Percentiles rank a stretch among this genome's conserved stretches.
Evolutionary conservation across 2,329 filamentous ascomycete species (phyloP).

Genomic region (Scedosporium aurantiacum): DNA sequence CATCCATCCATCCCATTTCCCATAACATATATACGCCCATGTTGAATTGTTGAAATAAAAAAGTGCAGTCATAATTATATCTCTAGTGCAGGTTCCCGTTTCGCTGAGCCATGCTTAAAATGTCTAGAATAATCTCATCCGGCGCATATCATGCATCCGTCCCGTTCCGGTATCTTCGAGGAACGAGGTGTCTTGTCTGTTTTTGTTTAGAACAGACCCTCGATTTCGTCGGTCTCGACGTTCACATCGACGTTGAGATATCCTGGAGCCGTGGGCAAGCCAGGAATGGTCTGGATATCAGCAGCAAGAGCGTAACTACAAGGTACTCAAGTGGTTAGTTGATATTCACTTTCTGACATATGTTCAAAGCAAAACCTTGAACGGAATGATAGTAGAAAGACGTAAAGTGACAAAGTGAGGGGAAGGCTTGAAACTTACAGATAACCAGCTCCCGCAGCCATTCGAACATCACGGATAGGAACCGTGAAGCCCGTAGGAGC

Average conservation of each 20-base stretch:
- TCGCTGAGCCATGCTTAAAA: neutral
- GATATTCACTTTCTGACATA: neutral
- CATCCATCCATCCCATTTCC: neutral
- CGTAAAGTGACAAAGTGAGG: conserved; percentile 1
- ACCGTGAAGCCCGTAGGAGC: conserved; percentile 90
- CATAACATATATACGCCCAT: neutral
- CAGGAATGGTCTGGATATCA: conserved; percentile 97
- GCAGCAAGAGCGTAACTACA: conserved; percentile 79
- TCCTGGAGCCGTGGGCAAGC: conserved; percentile 85
- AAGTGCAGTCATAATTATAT: neutral
- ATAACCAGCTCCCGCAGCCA: conserved; percentile 91
- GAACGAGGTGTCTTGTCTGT: no score
- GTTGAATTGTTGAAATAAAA: neutral
- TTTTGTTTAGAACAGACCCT: conserved; percentile 66
- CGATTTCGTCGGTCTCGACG: conserved; percentile 71
- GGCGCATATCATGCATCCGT: no score
- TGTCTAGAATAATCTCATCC: neutral
- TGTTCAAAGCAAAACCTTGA: neutral
- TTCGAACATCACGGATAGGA: conserved; percentile 83
- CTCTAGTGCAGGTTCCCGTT: neutral
- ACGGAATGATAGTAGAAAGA: no score
- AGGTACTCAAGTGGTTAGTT: conserved; percentile 19
- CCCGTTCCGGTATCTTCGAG: no score
- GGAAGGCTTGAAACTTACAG: conserved; percentile 46
- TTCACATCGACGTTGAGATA: conserved; percentile 90